phyloP scores from a whole-genome alignment of 1,284 basidiomycete genomes.

The Cutaneotrichosporon sp. region DNA sequence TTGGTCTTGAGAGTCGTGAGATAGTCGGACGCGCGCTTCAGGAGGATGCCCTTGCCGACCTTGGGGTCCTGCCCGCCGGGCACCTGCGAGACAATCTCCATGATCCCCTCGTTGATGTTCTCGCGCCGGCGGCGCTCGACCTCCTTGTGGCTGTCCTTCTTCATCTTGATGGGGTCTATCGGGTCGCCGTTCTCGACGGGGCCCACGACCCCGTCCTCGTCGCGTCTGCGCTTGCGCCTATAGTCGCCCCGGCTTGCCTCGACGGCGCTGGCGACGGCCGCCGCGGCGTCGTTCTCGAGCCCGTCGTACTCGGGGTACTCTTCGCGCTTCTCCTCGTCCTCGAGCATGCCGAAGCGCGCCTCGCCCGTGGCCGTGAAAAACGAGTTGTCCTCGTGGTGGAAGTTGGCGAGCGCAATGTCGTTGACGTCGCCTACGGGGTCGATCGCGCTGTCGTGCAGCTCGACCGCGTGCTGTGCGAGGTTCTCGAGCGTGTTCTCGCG shows the following conservation, averaged over 20 bases:
- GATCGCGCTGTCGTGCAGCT: constrained; percentile 6
- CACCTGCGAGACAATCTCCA: constrained; percentile 83
- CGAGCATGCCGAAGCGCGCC: constrained; percentile 10
- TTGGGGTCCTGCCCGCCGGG: constrained; percentile 63
- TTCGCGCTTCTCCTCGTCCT: background rate
- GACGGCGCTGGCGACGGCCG: background rate
- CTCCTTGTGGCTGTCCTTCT: constrained; percentile 67
- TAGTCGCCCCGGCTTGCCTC: background rate
- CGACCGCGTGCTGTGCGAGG: constrained; percentile 6
- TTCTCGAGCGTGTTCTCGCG: constrained; percentile 13
- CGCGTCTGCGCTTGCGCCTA: constrained; percentile 24
- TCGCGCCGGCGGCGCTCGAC: constrained; percentile 90
- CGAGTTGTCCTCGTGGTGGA: constrained; percentile 9
- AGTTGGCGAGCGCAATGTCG: constrained; percentile 1
- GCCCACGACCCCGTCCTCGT: constrained; percentile 24
- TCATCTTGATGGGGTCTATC: constrained; percentile 36
- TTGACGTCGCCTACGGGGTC: background rate
- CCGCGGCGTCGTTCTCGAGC: constrained; percentile 1
- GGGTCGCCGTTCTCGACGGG: constrained; percentile 32
- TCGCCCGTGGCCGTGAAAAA: constrained; percentile 8
- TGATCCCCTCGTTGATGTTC: constrained; percentile 95
- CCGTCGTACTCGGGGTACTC: constrained; percentile 4
- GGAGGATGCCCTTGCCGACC: constrained; percentile 42
- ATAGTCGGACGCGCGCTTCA: constrained; percentile 40
- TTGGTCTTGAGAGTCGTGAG: constrained; percentile 32